phyloP scores from a whole-genome alignment of 371 early-diverging fungal species.

The Rhizomucor pusillus region DNA sequence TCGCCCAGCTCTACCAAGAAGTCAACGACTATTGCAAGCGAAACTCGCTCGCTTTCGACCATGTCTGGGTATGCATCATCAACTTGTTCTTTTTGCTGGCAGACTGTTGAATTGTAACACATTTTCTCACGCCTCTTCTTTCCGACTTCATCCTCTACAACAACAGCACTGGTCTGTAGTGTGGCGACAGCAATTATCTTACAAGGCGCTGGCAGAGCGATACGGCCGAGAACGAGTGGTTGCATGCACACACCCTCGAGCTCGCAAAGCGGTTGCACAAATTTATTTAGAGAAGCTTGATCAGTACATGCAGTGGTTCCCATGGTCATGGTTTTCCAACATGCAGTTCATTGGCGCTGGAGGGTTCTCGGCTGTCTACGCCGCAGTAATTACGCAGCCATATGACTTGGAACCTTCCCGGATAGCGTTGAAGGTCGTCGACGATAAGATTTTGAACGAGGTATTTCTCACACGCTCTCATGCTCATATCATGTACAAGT shows the following conservation, averaged over 20 bases:
- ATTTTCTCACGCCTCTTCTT: slow-evolving; percentile 2
- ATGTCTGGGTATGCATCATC: slow-evolving; percentile 37
- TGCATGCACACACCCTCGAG: slow-evolving; percentile 27
- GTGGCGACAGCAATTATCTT: slow-evolving; percentile 46
- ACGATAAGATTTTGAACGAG: slow-evolving; percentile 47
- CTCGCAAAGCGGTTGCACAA: slow-evolving; percentile 35
- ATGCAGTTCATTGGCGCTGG: slow-evolving; percentile 52
- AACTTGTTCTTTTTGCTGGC: background rate
- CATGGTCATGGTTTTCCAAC: slow-evolving; percentile 46
- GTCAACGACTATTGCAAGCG: slow-evolving; percentile 32
- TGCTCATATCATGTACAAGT: background rate
- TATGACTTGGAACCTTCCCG: slow-evolving; percentile 36
- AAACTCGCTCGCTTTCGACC: slow-evolving; percentile 36
- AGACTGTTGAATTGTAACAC: background rate
- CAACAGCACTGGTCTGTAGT: slow-evolving; percentile 38
- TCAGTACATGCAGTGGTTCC: slow-evolving; percentile 49
- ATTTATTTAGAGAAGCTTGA: slow-evolving; percentile 33
- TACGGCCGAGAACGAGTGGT: slow-evolving; percentile 38
- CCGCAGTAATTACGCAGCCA: slow-evolving; percentile 30
- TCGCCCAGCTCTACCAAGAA: slow-evolving; percentile 33
- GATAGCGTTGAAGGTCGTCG: slow-evolving; percentile 44
- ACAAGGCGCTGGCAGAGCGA: slow-evolving; percentile 22
- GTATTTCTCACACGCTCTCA: slow-evolving; percentile 15
- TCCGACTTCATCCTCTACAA: too few relatives aligned
- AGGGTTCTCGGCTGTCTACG: slow-evolving; percentile 49